phyloP scores from a whole-genome alignment of 257 asterid genomes.

The Penstemon eatonii region DNA sequence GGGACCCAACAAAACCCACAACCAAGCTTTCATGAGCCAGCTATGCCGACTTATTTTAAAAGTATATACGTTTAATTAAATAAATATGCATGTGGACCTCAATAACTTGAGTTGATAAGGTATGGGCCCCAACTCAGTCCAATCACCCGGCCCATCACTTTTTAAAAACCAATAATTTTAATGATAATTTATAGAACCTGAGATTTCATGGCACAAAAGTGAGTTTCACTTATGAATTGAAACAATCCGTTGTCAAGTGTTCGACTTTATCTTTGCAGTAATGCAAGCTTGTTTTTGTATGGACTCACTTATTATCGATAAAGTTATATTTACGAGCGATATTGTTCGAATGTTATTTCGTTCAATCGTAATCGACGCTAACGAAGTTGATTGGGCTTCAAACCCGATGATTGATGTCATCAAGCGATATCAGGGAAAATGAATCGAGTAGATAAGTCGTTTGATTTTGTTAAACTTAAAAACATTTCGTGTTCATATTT shows the following conservation, averaged over 20 bases:
- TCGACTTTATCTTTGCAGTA: background rate
- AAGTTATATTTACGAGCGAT: too few relatives aligned
- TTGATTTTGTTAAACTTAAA: too few relatives aligned
- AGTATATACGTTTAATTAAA: conserved; percentile 28
- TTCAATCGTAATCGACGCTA: too few relatives aligned
- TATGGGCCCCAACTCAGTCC: conserved; percentile 67
- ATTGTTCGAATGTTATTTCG: too few relatives aligned
- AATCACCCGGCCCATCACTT: conserved; percentile 56
- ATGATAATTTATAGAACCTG: conserved; percentile 13
- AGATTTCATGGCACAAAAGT: conserved; percentile 6
- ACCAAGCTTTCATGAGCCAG: conserved; percentile 78
- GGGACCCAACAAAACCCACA: conserved; percentile 69
- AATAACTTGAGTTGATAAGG: conserved; percentile 79
- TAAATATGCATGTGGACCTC: conserved; percentile 55
- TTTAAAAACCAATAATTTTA: background rate
- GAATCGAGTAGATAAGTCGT: too few relatives aligned
- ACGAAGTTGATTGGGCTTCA: too few relatives aligned
- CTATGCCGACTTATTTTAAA: conserved; percentile 28
- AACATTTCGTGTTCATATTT: too few relatives aligned
- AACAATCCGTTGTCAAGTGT: background rate
- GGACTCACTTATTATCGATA: background rate
- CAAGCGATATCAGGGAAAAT: too few relatives aligned
- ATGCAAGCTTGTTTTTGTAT: too few relatives aligned
- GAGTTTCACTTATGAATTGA: background rate
- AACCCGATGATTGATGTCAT: too few relatives aligned